Evolutionary conservation across 176 grass and related monocot genomes (phyloP).

Genomic region (Tillandsia leiboldiana): DNA sequence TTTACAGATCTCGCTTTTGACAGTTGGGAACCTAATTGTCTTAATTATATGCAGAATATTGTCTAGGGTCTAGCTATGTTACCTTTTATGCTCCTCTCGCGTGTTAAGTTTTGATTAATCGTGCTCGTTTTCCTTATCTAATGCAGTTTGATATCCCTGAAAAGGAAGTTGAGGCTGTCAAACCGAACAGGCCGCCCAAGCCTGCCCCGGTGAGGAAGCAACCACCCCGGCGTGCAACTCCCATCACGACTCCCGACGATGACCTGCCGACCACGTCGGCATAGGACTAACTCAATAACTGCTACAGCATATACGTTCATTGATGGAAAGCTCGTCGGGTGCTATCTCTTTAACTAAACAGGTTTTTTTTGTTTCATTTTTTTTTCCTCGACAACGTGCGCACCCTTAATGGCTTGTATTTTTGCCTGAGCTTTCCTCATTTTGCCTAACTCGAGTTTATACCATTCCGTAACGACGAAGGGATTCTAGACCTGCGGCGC

Average conservation of each 20-base stretch:
- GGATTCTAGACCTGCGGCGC: no score
- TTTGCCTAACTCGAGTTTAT: no score
- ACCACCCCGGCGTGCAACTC: not conserved
- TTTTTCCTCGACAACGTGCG: constrained; percentile 3
- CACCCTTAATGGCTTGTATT: not conserved
- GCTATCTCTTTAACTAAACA: constrained; percentile 41
- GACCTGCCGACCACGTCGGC: constrained; percentile 64
- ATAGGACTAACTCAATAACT: not conserved
- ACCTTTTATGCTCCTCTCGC: not conserved
- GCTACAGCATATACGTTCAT: no score
- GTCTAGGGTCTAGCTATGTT: not conserved
- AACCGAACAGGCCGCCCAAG: constrained; percentile 46
- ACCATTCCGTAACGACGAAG: no score
- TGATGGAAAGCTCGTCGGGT: no score
- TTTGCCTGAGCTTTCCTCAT: no score
- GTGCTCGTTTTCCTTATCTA: not conserved
- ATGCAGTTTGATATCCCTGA: constrained; percentile 51
- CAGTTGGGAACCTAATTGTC: no score
- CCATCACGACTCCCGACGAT: constrained; percentile 25
- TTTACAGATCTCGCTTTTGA: no score
- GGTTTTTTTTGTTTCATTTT: constrained; percentile 1
- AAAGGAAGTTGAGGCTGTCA: constrained; percentile 47
- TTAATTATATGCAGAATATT: not conserved
- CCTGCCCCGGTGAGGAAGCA: constrained; percentile 31
- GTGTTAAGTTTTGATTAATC: not conserved